Base-by-base conservation (phyloP, 768 basidiomycete species). In the Collybia mongolica region DNA sequence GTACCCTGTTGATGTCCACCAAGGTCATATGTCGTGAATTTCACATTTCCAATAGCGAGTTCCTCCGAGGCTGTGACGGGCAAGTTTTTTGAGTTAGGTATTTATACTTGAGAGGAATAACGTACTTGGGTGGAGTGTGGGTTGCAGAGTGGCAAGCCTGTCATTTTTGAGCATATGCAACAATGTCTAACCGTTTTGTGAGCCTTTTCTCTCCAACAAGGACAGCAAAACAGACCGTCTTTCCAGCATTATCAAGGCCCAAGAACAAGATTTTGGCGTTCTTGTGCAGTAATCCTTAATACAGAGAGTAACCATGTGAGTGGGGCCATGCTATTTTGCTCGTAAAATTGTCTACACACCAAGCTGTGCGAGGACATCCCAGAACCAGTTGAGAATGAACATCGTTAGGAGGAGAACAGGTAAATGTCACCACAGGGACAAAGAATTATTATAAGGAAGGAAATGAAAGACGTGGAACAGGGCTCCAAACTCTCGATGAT, bases 81-180 rank as follows among this genome's bases (percentile, higher is more conserved):
- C 47, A 49, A 44, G 51, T 24, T 39, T 24, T 39, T 53, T 8
- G 56, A 9, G 20, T 46, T 11, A 47, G 23, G 23, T 2, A 18
- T 18, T 12, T 26, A 39, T 28, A 49, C 23, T 24, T 45, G 39
- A n/a, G 43, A 39, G 29, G 35, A 51, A 37, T 19, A 45, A 70
- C 84, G 60, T 67, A 97, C 96, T 98, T 6, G 97, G 97, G 69
- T 98, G 96, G 52, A 98, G 87, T 23, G 97, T 99, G 22, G 97
- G 97, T 74, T 98, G 97, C 56, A 99, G 77, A 17, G 93, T 97
- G 23, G 97, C 97, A 54, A 98, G 79, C 62, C 97, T 82, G 76
- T 98, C 97, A 62, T 98, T 99, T 82, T 99, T 99, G 61, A 99
- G 80, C 96, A 98, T 98, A 74, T 99, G 97, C 62, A 98, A 72